These are phyloP conservation scores for Eucalyptus shirleyi DNA, from an alignment of 345 rosid genomes.

Conservation along the genomic window DNA sequence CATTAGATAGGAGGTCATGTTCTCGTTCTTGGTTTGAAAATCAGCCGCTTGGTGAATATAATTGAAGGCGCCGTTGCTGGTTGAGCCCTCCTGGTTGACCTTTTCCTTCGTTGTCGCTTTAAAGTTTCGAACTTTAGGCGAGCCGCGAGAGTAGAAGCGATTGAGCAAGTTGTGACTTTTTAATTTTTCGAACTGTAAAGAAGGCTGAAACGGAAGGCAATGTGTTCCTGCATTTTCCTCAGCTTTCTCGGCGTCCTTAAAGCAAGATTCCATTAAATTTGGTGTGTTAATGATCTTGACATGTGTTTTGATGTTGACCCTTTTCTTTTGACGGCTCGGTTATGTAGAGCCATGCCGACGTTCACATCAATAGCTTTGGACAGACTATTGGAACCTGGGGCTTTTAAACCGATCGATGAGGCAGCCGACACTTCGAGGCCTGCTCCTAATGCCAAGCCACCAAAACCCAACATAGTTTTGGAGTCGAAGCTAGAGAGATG, in stretches of 20 bases:
- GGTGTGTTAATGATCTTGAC: background rate
- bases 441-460: slow-evolving; percentile 17
- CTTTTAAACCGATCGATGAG: slow-evolving; percentile 29
- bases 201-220: background rate
- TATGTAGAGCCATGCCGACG: slow-evolving; percentile 73
- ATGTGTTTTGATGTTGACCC: background rate
- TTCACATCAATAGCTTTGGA: slow-evolving; percentile 59
- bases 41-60: background rate
- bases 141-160: background rate
- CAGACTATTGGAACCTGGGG: slow-evolving; percentile 46
- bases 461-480: background rate
- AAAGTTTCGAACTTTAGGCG: background rate
- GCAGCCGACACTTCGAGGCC: slow-evolving; percentile 13
- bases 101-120: background rate
- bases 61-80: background rate
- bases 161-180: background rate
- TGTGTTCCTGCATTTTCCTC: background rate
- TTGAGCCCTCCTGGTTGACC: background rate
- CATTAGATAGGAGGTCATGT: background rate
- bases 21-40: background rate
- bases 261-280: background rate
- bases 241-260: background rate
- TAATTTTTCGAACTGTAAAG: background rate
- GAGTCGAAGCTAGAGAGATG: slow-evolving; percentile 27
- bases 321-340: background rate